These are phyloP conservation scores for Rhododendron vialii DNA, from an alignment of 148 eudicot species.

Conservation along the genomic window DNA sequence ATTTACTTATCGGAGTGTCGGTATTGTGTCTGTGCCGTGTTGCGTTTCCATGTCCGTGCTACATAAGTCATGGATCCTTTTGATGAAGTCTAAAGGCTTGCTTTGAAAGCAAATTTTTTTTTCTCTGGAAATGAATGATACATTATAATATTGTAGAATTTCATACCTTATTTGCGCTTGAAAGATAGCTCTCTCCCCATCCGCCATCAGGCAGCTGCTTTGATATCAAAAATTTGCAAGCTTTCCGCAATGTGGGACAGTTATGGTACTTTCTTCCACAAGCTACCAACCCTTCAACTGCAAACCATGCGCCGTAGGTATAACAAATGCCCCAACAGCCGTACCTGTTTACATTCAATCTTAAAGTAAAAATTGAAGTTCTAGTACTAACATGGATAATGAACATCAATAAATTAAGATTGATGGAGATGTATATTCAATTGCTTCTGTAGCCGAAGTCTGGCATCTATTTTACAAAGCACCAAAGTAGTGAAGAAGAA, in stretches of 20 bases:
- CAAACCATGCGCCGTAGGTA: conserved; percentile 67
- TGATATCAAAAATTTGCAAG: conserved; percentile 50
- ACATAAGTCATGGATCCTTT: not conserved
- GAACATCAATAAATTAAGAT: not conserved
- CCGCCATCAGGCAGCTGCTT: conserved; percentile 61
- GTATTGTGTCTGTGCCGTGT: no score
- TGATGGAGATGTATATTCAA: no score
- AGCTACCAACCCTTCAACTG: conserved; percentile 40
- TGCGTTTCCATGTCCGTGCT: no score
- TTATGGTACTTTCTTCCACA: conserved; percentile 36
- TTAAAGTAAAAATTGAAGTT: not conserved
- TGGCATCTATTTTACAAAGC: not conserved
- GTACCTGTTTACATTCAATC: conserved; percentile 24
- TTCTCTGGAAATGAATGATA: not conserved
- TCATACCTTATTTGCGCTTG: conserved; percentile 49
- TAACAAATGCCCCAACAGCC: conserved; percentile 65
- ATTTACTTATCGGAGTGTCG: no score
- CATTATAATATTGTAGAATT: not conserved
- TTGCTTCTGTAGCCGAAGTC: not conserved
- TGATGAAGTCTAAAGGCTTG: not conserved
- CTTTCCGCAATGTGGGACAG: conserved; percentile 36
- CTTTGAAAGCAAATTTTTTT: not conserved
- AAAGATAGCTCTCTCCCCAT: conserved; percentile 70
- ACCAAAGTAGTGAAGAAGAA: not conserved
- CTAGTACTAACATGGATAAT: not conserved